phyloP scores from a whole-genome alignment of 2,329 filamentous ascomycete species.

The Hypoxylon sp. region DNA sequence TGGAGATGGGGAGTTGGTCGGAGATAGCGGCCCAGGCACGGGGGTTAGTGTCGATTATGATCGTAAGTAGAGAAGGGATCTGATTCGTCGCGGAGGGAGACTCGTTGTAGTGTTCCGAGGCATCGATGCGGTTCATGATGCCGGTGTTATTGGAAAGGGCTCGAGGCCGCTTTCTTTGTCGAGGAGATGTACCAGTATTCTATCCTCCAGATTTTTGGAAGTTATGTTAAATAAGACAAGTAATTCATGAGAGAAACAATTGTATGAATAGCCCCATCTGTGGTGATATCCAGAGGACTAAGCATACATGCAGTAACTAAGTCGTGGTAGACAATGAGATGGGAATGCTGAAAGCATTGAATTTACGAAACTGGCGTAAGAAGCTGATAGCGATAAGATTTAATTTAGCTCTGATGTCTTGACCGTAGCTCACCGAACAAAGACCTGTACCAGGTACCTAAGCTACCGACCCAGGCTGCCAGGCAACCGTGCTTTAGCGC shows the following conservation, averaged over 20 bases:
- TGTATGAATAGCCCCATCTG: background rate
- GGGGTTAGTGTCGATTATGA: slow-evolving; percentile 96
- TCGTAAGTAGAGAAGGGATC: slow-evolving; percentile 85
- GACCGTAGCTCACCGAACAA: slow-evolving; percentile 15
- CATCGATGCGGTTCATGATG: slow-evolving; percentile 70
- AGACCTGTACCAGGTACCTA: slow-evolving; percentile 11
- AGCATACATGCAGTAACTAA: background rate
- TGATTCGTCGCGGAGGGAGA: slow-evolving; percentile 64
- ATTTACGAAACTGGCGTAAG: slow-evolving; percentile 9
- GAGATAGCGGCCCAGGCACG: slow-evolving; percentile 90
- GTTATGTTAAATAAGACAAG: background rate
- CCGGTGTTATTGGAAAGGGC: slow-evolving; percentile 25
- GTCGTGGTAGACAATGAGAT: background rate
- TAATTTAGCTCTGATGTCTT: slow-evolving; percentile 4
- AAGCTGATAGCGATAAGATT: slow-evolving; percentile 24
- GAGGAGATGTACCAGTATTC: background rate
- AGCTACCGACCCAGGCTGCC: background rate
- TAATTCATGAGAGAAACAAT: background rate
- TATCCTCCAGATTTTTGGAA: background rate
- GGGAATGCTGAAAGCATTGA: slow-evolving; percentile 7
- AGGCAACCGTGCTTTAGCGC: slow-evolving; percentile 22
- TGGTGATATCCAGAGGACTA: background rate
- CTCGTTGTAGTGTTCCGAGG: slow-evolving; percentile 72
- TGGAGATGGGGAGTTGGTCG: slow-evolving; percentile 81
- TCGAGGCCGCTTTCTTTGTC: slow-evolving; percentile 26